Conservation (phyloP, 306 rosid species). For the Vigna unguiculata region DNA sequence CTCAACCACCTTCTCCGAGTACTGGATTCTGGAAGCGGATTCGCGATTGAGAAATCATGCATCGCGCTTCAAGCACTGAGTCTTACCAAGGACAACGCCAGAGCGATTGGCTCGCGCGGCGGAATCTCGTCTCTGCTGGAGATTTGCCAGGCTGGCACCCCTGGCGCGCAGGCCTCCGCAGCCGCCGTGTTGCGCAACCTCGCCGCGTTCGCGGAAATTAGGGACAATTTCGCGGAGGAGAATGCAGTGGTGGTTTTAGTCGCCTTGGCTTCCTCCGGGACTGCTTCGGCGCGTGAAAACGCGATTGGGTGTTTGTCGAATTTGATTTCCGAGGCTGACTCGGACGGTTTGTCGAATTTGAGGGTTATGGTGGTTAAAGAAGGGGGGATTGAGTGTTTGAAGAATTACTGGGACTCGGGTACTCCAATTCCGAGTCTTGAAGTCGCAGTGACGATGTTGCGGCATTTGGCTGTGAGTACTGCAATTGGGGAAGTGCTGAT, state of each 20-base stretch:
- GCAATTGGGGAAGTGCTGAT: conserved; percentile 67
- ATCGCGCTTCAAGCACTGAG: conserved; percentile 75
- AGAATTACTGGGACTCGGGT: conserved; percentile 80
- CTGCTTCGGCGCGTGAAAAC: conserved; percentile 74
- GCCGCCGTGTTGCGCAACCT: conserved; percentile 83
- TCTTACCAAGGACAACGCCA: conserved; percentile 73
- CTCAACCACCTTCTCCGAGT: conserved; percentile 76
- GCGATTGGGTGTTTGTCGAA: conserved; percentile 78
- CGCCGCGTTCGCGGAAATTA: conserved; percentile 63
- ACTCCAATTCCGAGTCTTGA: conserved; percentile 63
- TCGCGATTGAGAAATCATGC: conserved; percentile 79
- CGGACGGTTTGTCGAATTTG: conserved; percentile 37
- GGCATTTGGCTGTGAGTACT: conserved; percentile 59
- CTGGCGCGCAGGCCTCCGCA: conserved; percentile 85
- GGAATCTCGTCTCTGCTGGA: conserved; percentile 88
- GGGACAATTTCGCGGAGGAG: conserved; percentile 76
- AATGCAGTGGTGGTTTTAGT: conserved; percentile 70
- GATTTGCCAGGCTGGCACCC: conserved; percentile 88
- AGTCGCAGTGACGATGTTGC: conserved; percentile 69
- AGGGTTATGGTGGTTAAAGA: conserved; percentile 65
- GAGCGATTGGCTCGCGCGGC: conserved; percentile 86
- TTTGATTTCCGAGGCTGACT: conserved; percentile 65
- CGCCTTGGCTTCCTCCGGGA: conserved; percentile 74
- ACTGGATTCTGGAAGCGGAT: conserved; percentile 82
- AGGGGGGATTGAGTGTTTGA: conserved; percentile 79